These are phyloP conservation scores for Scutellaria barbata DNA, from an alignment of 257 asterid species.

Conservation along the genomic window DNA sequence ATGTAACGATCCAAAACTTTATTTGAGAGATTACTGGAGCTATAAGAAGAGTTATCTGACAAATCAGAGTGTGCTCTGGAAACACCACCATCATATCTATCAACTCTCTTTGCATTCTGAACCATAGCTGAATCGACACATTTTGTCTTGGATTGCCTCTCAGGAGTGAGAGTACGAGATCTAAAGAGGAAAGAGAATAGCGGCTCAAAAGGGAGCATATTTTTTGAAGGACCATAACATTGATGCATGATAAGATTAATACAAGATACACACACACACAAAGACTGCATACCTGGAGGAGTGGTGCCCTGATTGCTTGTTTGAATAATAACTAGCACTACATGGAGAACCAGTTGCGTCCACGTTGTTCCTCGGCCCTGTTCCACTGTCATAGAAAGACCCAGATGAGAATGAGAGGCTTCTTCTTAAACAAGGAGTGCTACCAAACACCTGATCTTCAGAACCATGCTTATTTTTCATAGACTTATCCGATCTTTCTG, in stretches of 20 bases:
- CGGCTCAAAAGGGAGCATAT: constrained; percentile 18
- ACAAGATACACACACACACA: constrained; percentile 17
- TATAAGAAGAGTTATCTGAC: constrained; percentile 73
- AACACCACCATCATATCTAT: constrained; percentile 46
- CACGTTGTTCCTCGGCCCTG: constrained; percentile 40
- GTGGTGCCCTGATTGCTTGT: constrained; percentile 53
- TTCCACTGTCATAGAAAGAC: constrained; percentile 56
- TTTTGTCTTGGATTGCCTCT: constrained; percentile 62
- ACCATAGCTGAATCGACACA: constrained; percentile 45
- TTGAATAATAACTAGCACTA: constrained; percentile 52
- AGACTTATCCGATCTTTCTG: constrained; percentile 49
- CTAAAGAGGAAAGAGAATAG: constrained; percentile 42
- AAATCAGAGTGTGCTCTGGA: constrained; percentile 57
- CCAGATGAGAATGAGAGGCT: constrained; percentile 90
- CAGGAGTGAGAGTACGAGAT: constrained; percentile 72
- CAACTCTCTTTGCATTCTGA: constrained; percentile 47
- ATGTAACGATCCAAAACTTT: constrained; percentile 87
- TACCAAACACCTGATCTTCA: constrained; percentile 46
- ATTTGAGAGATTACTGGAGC: constrained; percentile 81
- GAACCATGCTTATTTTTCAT: constrained; percentile 52
- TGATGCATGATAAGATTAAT: neutral
- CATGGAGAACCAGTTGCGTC: constrained; percentile 67
- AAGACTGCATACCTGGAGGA: constrained; percentile 59
- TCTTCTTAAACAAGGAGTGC: constrained; percentile 74
- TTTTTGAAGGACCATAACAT: constrained; percentile 13